Evolutionary conservation across 371 early-diverging fungal species (phyloP).

Genomic region (Fennellomyces sp.): DNA sequence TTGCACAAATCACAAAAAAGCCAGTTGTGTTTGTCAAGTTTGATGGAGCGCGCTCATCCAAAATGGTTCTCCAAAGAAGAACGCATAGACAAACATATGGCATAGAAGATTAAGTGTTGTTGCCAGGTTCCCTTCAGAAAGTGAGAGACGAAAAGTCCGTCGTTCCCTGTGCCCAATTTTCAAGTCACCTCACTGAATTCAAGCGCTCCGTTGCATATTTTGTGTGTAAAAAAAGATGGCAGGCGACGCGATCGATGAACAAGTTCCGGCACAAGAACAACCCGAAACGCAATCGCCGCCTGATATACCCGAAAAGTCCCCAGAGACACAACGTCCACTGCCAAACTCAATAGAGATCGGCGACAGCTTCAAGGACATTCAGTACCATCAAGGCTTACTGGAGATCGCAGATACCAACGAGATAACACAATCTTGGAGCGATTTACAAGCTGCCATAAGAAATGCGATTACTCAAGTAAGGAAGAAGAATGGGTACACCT

Average conservation of each 20-base stretch:
- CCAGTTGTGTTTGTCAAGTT: no score
- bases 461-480: not conserved
- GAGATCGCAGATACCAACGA: conserved; percentile 1
- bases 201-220: not conserved
- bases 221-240: conserved; percentile 3
- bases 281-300: not conserved
- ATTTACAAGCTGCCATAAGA: conserved; percentile 6
- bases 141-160: no score
- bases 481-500: not conserved
- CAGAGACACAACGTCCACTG: not conserved
- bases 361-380: not conserved
- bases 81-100: no score
- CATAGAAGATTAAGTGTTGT: no score
- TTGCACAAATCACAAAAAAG: no score
- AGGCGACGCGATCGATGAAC: conserved; percentile 5
- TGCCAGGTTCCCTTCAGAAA: no score
- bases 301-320: not conserved
- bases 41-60: no score
- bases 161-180: not conserved
- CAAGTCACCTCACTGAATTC: no score
- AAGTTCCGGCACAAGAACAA: not conserved
- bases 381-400: not conserved
- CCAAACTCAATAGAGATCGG: conserved; percentile 7
- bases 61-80: no score
- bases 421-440: not conserved